These are phyloP conservation scores for Cornus controversa DNA, from an alignment of 148 eudicot species.

Conservation along the genomic window DNA sequence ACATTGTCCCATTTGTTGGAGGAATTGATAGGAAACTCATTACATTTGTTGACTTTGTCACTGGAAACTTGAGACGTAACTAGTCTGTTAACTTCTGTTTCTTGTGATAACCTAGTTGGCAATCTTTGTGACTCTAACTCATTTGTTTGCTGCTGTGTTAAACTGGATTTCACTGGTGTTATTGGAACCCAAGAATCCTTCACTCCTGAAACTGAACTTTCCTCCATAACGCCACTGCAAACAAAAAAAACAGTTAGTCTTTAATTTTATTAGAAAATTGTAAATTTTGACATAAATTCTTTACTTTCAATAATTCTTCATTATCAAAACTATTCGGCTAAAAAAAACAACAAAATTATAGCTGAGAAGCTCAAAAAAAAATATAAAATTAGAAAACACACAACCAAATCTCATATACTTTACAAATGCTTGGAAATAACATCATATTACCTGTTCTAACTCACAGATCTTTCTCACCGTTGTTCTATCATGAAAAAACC, in stretches of 20 bases:
- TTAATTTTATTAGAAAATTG: neutral
- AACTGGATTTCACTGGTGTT: slow-evolving; percentile 44
- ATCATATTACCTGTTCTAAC: neutral
- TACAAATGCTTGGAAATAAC: too few species aligned
- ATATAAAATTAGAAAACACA: too few species aligned
- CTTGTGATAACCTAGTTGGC: slow-evolving; percentile 15
- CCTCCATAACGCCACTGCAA: slow-evolving; percentile 21
- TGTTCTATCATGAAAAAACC: too few species aligned
- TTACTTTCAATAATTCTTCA: too few species aligned
- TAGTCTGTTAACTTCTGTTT: slow-evolving; percentile 13
- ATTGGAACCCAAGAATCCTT: too few species aligned
- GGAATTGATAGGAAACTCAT: neutral
- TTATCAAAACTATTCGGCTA: too few species aligned
- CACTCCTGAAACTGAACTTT: slow-evolving; percentile 27
- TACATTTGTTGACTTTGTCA: neutral
- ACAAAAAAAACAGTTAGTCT: neutral
- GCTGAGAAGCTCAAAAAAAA: too few species aligned
- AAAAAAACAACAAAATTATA: too few species aligned
- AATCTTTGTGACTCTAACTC: neutral
- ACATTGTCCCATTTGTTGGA: slow-evolving; percentile 8
- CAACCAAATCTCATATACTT: too few species aligned
- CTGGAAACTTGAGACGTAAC: slow-evolving; percentile 3
- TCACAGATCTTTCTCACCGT: too few species aligned
- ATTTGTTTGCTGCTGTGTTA: slow-evolving; percentile 17
- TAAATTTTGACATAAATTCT: too few species aligned